Evolutionary conservation across 2,329 filamentous ascomycete species (phyloP), one percentile per base, ranked within the genome.

Genomic region (Pestalotiopsis sp.): DNA sequence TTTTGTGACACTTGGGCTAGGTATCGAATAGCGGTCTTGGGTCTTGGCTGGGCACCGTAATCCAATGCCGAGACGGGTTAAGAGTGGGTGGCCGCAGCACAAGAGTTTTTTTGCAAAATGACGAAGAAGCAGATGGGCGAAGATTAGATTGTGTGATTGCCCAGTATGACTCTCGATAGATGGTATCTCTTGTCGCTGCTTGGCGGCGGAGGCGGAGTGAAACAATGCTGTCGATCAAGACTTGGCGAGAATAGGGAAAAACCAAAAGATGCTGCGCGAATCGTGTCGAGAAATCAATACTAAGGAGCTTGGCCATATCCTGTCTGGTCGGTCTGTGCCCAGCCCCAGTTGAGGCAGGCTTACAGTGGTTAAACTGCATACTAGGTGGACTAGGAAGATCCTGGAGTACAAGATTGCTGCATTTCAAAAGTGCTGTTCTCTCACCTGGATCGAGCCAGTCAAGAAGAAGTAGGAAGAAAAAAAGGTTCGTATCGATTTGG

Each of bases 161-260:
- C 38, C 49, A 57, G 59, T 23, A 60, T 36, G 6, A 66, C 45
- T 66, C 45, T 41, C 49, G 52, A 66, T 66, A 71, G 69, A 70
- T 59, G 14, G 41, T 66, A 45, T 41, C 36, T 39, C 65, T 70
- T 41, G 69, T 67, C 58, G 59, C 65, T 62, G 45, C 71, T 72
- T 72, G 71, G 71, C 71, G 67, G 65, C 39, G 67, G 65, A 52
- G 52, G 68, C 70, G 65, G 68, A 67, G 68, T 69, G 68, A 66
- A 66, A 69, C 68, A 67, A 65, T 36, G 52, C 58, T 64, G 68
- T 63, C 65, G 68, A 69, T 69, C 68, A 38, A 31, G 36, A 23
- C 68, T 69, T 69, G 68, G 68, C 68, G 68, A 63, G 31, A 63
- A 69, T 66, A 39, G 38, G n/a, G 62, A 31, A 49, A 62, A 31